Evolutionary conservation across 441 rosid genomes (phyloP), one percentile per base, ranked within the genome.

Genomic region (Populus hybrid): DNA sequence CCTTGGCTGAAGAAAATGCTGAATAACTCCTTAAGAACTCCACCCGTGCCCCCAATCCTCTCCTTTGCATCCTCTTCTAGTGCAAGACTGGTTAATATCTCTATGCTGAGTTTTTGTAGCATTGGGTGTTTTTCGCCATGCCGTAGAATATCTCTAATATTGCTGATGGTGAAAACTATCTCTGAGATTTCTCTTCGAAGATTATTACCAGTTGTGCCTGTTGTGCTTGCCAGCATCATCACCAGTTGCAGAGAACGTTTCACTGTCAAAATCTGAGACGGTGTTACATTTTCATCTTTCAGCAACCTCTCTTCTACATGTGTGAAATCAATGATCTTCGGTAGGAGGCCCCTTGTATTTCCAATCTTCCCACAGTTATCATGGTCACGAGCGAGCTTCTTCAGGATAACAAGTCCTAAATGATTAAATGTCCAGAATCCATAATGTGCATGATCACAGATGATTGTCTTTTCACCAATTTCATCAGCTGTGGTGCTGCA

Each of bases 301-400:
- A 90, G 74, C 75, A 88, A 69, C 73, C 77, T 78, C 78, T 87
- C 93, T 21, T 82, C 94, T 0, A 87, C 86, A 50, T 91, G 97
- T 9, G 89, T 87, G 73, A 94, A 91, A 75, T 94, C 98, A 77
- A 94, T 86, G 76, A 95, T 89, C 78, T 94, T 94, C 0, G 97
- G 97, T 0, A 95, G 85, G 40, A 95, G 97, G 18, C 97, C 99
- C 80, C 95, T 89, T 14, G 97, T 90, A 77, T 92, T 95, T 20
- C 98, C 99, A 11, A 95, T 93, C 86, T 94, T 95, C 18, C 98
- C 97, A 40, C 99, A 92, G 84, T 92, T 94, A 67, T 95, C 97
- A 40, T 90, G 99, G 77, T 92, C 94, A 50, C 87, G 89, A 32
- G 99, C 95, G 24, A 94, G 86, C 81, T 87, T 93, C 85, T 95